A percentile compares a stretch with the other conserved stretches of the same genome.
phyloP scores from a whole-genome alignment of 2,329 filamentous ascomycete species.

The Aspergillus novoparasiticus region DNA sequence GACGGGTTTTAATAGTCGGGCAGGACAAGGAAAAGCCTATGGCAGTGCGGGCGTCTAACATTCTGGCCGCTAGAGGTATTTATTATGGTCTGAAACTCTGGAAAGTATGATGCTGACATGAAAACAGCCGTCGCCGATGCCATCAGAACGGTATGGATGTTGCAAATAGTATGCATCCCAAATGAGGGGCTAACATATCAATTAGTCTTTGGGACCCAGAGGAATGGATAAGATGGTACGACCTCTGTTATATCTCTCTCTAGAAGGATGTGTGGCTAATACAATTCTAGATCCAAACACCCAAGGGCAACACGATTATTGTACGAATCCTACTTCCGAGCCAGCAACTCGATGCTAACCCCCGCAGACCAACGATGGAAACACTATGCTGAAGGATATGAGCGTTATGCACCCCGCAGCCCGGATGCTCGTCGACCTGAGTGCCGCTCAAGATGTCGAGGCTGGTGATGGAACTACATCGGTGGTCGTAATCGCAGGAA shows the following conservation, averaged over 20 bases:
- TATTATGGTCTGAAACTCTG: slow-evolving; percentile 8
- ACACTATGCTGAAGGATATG: slow-evolving; percentile 99
- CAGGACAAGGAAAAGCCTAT: slow-evolving; percentile 96
- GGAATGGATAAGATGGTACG: slow-evolving; percentile 96
- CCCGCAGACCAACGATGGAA: slow-evolving; percentile 85
- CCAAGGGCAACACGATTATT: slow-evolving; percentile 96
- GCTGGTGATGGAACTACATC: slow-evolving; percentile 98
- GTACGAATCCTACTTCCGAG: slow-evolving; percentile 37
- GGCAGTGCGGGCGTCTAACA: slow-evolving; percentile 94
- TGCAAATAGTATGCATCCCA: slow-evolving; percentile 15
- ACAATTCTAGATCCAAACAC: slow-evolving; percentile 73
- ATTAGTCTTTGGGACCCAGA: slow-evolving; percentile 81
- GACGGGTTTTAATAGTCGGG: slow-evolving; percentile 42
- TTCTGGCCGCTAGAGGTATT: slow-evolving; percentile 91
- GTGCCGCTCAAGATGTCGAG: slow-evolving; percentile 96
- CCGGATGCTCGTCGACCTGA: slow-evolving; percentile 98
- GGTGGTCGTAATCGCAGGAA: slow-evolving; percentile 96
- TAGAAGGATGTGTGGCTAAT: slow-evolving; percentile 24
- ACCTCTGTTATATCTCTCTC: neutral
- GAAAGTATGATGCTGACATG: slow-evolving; percentile 29
- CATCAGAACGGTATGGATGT: slow-evolving; percentile 72
- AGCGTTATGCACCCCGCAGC: slow-evolving; percentile 98
- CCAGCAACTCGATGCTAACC: slow-evolving; percentile 31
- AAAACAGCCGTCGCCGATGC: slow-evolving; percentile 87
- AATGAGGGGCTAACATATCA: slow-evolving; percentile 44